phyloP scores from a whole-genome alignment of 176 grass and related monocot genomes.

The Olyra latifolia region DNA sequence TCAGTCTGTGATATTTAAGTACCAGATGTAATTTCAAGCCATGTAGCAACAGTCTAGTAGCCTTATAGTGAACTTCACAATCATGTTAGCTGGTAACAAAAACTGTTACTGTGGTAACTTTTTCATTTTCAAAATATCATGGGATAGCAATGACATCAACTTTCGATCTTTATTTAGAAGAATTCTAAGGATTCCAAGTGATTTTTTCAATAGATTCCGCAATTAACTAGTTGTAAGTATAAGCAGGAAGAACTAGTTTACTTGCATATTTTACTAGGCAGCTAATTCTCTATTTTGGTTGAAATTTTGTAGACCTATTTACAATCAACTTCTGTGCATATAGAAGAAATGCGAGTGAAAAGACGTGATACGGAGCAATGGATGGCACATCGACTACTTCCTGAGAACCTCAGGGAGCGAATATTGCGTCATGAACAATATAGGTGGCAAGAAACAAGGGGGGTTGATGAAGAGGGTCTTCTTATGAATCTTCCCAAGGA shows the following conservation, averaged over 20 bases:
- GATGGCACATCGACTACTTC: slow-evolving; percentile 84
- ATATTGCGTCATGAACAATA: slow-evolving; percentile 88
- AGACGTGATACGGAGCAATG: slow-evolving; percentile 83
- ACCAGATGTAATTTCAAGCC: slow-evolving; percentile 6
- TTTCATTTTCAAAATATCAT: slow-evolving; percentile 9
- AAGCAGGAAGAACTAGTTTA: slow-evolving; percentile 18
- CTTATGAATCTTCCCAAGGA: slow-evolving; percentile 92
- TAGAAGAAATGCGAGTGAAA: slow-evolving; percentile 95
- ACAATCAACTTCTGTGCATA: slow-evolving; percentile 73
- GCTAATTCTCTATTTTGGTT: slow-evolving; percentile 20
- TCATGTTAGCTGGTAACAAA: slow-evolving; percentile 3
- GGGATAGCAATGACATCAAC: background rate
- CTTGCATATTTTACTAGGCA: slow-evolving; percentile 7
- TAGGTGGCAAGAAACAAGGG: slow-evolving; percentile 98
- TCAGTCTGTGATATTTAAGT: background rate
- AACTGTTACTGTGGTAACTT: background rate
- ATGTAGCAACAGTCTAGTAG: no score
- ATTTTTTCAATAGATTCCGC: background rate
- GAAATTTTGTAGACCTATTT: slow-evolving; percentile 69
- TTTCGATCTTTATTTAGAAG: background rate
- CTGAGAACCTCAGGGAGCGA: slow-evolving; percentile 80
- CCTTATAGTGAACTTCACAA: slow-evolving; percentile 16
- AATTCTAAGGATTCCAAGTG: background rate
- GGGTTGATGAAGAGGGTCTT: slow-evolving; percentile 85
- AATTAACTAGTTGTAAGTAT: slow-evolving; percentile 10